A percentile compares a stretch with the other conserved stretches of the same genome.
These are phyloP conservation scores for Botrytis fragariae DNA, from an alignment of 2,329 filamentous ascomycete genomes.

Conservation along the genomic window DNA sequence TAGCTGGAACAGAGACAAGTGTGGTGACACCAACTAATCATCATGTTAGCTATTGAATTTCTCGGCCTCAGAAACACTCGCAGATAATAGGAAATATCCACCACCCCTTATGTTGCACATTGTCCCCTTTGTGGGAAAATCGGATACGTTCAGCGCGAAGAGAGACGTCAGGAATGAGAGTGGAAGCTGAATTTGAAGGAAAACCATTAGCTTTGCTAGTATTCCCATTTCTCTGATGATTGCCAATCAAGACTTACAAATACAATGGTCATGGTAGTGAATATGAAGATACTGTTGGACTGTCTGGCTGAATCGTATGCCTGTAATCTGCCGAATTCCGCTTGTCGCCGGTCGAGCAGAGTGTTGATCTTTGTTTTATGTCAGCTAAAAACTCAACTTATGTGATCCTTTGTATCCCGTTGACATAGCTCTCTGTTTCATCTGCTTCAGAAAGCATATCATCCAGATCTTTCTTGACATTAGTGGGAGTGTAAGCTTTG, in stretches of 20 bases:
- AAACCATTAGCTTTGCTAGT: not conserved
- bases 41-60: not conserved
- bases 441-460: slow-evolving; percentile 29
- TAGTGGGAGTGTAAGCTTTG: slow-evolving; percentile 28
- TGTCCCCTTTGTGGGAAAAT: not conserved
- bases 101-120: not conserved
- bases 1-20: not conserved
- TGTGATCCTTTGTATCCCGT: slow-evolving; percentile 70
- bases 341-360: slow-evolving; percentile 46
- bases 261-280: slow-evolving; percentile 39
- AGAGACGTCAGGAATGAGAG: not conserved
- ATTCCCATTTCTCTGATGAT: no score
- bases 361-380: slow-evolving; percentile 54
- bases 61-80: not conserved
- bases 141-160: not conserved
- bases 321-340: slow-evolving; percentile 34
- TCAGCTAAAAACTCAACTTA: slow-evolving; percentile 40
- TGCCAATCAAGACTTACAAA: slow-evolving; percentile 22
- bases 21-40: not conserved
- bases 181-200: not conserved
- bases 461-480: slow-evolving; percentile 30
- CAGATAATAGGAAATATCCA: not conserved
- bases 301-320: slow-evolving; percentile 33
- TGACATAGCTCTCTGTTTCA: slow-evolving; percentile 30
- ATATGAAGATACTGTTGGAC: slow-evolving; percentile 38